These are phyloP conservation scores for Leccinum subtestaceum DNA, from an alignment of 768 basidiomycete genomes.

Conservation along the genomic window DNA sequence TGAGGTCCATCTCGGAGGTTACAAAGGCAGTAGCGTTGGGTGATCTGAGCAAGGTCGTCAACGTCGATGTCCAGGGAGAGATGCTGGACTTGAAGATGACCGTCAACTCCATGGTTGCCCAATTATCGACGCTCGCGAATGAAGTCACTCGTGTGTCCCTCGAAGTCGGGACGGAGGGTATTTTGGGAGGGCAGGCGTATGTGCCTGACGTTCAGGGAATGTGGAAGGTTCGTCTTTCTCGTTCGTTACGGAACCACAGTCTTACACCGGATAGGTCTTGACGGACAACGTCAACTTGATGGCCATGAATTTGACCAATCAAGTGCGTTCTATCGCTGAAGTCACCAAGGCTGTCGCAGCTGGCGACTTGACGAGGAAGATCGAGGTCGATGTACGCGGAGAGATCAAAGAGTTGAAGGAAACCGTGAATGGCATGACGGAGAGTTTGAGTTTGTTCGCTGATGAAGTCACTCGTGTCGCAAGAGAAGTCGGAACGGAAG, in stretches of 20 bases:
- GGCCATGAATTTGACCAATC: constrained; percentile 89
- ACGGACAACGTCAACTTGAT: constrained; percentile 86
- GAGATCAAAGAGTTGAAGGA: constrained; percentile 89
- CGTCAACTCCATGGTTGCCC: constrained; percentile 75
- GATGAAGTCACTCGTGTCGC: constrained; percentile 86
- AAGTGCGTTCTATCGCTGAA: constrained; percentile 85
- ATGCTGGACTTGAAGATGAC: constrained; percentile 84
- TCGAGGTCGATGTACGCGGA: constrained; percentile 86
- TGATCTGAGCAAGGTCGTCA: constrained; percentile 78
- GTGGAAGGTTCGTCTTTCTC: constrained; percentile 66
- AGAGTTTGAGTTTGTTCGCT: constrained; percentile 78
- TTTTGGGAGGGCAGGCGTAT: constrained; percentile 87
- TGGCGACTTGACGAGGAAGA: constrained; percentile 92
- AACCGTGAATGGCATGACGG: constrained; percentile 96
- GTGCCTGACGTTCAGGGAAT: constrained; percentile 93
- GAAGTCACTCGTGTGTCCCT: constrained; percentile 90
- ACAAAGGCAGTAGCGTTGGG: constrained; percentile 79
- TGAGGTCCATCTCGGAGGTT: constrained; percentile 87
- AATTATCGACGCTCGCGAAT: constrained; percentile 68
- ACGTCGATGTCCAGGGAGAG: constrained; percentile 93
- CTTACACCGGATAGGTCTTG: constrained; percentile 38
- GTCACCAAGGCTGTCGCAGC: constrained; percentile 95
- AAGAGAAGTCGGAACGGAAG: constrained; percentile 96
- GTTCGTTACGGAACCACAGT: background rate
- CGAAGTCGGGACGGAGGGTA: constrained; percentile 92